These are phyloP conservation scores for Diospyros kaki DNA, from an alignment of 148 eudicot genomes.

Conservation along the genomic window DNA sequence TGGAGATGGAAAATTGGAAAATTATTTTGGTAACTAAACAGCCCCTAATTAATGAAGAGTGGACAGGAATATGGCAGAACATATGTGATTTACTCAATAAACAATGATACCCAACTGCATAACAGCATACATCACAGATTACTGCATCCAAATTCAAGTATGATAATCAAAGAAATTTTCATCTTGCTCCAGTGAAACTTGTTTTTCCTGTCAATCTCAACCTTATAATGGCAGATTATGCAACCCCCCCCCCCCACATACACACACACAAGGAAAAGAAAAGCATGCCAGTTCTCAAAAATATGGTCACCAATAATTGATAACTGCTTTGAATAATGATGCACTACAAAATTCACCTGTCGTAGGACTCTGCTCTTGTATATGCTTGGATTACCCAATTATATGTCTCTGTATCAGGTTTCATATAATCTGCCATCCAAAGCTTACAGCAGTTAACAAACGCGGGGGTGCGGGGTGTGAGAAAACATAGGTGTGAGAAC, in stretches of 20 bases:
- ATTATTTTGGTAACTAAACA: too few species aligned
- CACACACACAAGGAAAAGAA: not conserved
- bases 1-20: too few species aligned
- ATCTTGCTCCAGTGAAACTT: not conserved
- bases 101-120: not conserved
- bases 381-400: conserved; percentile 99
- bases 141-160: not conserved
- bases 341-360: conserved; percentile 43
- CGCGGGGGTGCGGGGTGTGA: too few species aligned
- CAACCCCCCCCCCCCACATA: not conserved
- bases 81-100: not conserved
- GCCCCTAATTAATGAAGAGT: not conserved
- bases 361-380: conserved; percentile 95
- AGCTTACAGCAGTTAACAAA: conserved; percentile 23
- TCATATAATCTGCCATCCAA: conserved; percentile 74
- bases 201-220: not conserved
- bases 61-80: not conserved
- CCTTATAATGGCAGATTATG: not conserved
- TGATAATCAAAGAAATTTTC: not conserved
- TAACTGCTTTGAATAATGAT: not conserved
- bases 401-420: conserved; percentile 93
- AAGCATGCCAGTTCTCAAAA: not conserved
- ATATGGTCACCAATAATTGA: conserved; percentile 1
- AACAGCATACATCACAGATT: not conserved
- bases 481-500: too few species aligned